Evolutionary conservation across 2,329 filamentous ascomycete species (phyloP), one percentile per base, ranked within the genome.

Genomic region (Trichoderma polysporum): DNA sequence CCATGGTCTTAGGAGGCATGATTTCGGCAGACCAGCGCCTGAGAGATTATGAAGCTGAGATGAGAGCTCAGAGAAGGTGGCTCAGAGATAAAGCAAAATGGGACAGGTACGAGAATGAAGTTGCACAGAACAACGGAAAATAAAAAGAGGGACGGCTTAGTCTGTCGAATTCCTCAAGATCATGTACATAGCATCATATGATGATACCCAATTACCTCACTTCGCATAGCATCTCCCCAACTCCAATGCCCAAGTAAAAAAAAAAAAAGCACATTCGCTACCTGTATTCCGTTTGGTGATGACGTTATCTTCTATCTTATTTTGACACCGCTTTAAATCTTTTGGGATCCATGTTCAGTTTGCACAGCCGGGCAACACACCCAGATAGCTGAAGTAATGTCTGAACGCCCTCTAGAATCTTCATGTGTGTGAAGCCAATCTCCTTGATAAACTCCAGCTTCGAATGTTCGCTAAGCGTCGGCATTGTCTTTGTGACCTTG

Each of bases 341-440:
- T 76, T 91, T 90, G 3, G 93, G 91, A 75, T 97, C 92, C 94
- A 99, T 98, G 79, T 97, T 97, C 77, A 98, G 90, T 83, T 91
- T 97, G 81, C 93, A 95, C 66, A 99, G 83, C 73, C 94, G 90
- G 17, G 92, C 93, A 25, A 99, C 86, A 76, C 94, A 98, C 12
- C 94, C 95, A 75, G 93, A 96, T 53, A 99, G 84, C 79, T 99
- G 95, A 67, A 99, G 85, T 69, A 97, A 86, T 8, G 94, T 97
- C 80, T 98, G 94, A 27, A 99, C 92, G 33, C 95, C 95, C 76
- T 99, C 95, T n/a, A 99, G 83, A 66, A 99, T 94, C 78, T 96
- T 94, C 95, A 99, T 99, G 77, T 99, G 95, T 2, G 95, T 97
- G 79, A 98, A 98, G 62, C 95, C 95, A 79, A 99, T 99, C 81